Conservation (phyloP, 1,284 basidiomycete species). For the Trametes polyzona region DNA sequence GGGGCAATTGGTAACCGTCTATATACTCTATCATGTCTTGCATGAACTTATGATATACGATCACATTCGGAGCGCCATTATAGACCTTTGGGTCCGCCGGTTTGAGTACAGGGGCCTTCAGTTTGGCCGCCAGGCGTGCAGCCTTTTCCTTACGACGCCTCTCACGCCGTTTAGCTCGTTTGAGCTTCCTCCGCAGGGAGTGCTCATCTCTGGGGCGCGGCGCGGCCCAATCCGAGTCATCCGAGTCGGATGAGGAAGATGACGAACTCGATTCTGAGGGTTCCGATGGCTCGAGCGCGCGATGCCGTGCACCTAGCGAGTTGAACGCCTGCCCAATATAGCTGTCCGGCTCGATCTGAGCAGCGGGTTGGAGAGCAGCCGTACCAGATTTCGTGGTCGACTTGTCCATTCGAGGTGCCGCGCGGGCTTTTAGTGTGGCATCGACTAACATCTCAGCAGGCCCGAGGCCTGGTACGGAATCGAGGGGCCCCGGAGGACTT, state of each 20-base stretch:
- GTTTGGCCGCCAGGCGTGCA: not conserved
- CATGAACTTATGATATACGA: slow-evolving; percentile 26
- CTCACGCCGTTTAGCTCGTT: not conserved
- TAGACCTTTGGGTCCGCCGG: slow-evolving; percentile 22
- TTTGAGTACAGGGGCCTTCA: slow-evolving; percentile 8
- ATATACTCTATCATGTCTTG: slow-evolving; percentile 15
- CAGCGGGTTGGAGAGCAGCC: not conserved
- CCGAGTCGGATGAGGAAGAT: not conserved
- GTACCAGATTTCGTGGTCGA: not conserved
- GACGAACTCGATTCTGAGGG: not conserved
- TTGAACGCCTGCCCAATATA: slow-evolving; percentile 15
- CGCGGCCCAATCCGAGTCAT: not conserved
- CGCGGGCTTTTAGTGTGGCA: too few relatives aligned
- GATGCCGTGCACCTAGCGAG: not conserved
- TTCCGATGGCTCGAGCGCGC: too few relatives aligned
- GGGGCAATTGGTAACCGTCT: not conserved
- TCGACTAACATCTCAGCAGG: too few relatives aligned
- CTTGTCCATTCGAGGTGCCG: too few relatives aligned
- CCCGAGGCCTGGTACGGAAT: too few relatives aligned
- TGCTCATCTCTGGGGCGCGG: not conserved
- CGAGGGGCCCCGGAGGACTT: too few relatives aligned
- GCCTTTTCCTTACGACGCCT: not conserved
- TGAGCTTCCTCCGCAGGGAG: not conserved
- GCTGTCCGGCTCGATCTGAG: slow-evolving; percentile 18
- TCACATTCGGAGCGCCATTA: slow-evolving; percentile 13